Evolutionary conservation across 1,139 yeast species (phyloP).

Genomic region (Pneumocystis oryctolagi): DNA sequence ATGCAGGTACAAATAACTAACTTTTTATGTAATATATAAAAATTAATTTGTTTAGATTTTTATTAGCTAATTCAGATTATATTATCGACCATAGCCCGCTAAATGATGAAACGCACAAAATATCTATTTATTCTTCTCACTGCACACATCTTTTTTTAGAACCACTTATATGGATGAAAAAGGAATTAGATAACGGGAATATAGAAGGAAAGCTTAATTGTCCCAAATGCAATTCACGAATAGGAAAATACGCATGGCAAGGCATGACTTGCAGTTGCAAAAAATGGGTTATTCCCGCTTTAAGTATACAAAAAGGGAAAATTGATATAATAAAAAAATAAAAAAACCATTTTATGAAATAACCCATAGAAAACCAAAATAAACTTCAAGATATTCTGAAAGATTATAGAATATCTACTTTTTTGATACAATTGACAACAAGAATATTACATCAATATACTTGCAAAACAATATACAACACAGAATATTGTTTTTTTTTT

Average conservation of each 20-base stretch:
- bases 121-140: conserved; percentile 37
- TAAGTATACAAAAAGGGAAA: conserved; percentile 65
- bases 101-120: conserved; percentile 6
- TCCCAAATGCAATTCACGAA: conserved; percentile 58
- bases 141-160: conserved; percentile 84
- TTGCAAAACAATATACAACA: no score
- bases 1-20: conserved; percentile 18
- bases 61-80: conserved; percentile 18
- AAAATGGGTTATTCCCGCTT: conserved; percentile 87
- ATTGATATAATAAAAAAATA: conserved; percentile 43
- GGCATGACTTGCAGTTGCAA: conserved; percentile 94
- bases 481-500: no score
- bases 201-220: conserved; percentile 78
- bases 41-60: conserved; percentile 16
- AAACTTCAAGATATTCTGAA: neutral
- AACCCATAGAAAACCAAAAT: neutral
- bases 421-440: no score
- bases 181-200: conserved; percentile 49
- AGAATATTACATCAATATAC: no score
- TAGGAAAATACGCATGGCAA: conserved; percentile 86
- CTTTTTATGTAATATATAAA: neutral
- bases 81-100: conserved; percentile 17
- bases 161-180: conserved; percentile 84
- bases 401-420: no score
- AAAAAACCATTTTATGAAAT: neutral